A percentile compares a stretch with the other conserved stretches of the same genome.
Evolutionary conservation across 2,329 filamentous ascomycete genomes (phyloP).

Genomic region (Verticillium nubilum): DNA sequence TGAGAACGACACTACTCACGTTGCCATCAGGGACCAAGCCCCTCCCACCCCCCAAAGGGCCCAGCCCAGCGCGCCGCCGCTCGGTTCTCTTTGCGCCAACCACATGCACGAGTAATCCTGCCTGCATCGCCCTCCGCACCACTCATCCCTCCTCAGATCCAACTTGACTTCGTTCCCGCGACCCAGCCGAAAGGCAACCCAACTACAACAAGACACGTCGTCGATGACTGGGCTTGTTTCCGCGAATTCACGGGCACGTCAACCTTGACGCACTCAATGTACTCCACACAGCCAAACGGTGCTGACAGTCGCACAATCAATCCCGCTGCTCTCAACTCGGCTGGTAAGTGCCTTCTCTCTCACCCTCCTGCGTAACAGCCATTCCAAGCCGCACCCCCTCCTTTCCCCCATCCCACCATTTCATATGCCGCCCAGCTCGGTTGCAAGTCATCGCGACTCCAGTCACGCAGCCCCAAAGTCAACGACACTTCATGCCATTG

Average conservation of each 20-base stretch:
- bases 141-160: conserved; percentile 28
- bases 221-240: conserved; percentile 28
- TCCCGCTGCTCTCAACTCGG: conserved; percentile 77
- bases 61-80: conserved; percentile 4
- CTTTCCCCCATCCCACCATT: not conserved
- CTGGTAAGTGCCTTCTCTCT: conserved; percentile 52
- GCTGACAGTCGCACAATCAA: conserved; percentile 88
- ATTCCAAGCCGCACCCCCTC: conserved; percentile 11
- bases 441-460: not conserved
- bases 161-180: conserved; percentile 24
- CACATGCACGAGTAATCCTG: conserved; percentile 44
- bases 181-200: conserved; percentile 31
- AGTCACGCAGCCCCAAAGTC: not conserved
- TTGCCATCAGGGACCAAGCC: not conserved
- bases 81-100: conserved; percentile 36
- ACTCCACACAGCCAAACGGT: conserved; percentile 62
- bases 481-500: not conserved
- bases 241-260: conserved; percentile 19
- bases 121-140: conserved; percentile 34
- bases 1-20: not conserved
- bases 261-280: conserved; percentile 30
- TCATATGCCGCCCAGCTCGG: not conserved
- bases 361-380: not conserved
- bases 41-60: not conserved
- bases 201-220: conserved; percentile 60